Evolutionary conservation across 2,329 filamentous ascomycete genomes (phyloP).

Genomic region (Phyllachora maydis): DNA sequence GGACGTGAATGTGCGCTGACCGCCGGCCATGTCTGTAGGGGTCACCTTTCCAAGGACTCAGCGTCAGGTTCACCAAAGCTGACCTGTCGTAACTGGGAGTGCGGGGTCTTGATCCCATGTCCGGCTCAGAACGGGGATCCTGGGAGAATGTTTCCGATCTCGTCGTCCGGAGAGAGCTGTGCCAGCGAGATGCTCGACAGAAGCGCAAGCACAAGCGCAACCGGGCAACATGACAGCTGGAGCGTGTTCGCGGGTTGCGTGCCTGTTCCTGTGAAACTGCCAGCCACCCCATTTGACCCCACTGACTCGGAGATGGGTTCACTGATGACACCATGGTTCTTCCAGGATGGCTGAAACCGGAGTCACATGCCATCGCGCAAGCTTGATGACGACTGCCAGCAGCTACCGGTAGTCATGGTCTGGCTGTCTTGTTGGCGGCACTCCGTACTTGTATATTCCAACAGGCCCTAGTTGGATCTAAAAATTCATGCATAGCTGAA

Average conservation of each 20-base stretch:
- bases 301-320: neutral
- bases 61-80: slow-evolving; percentile 49
- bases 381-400: too few relatives aligned
- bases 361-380: too few relatives aligned
- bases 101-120: slow-evolving; percentile 64
- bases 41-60: slow-evolving; percentile 52
- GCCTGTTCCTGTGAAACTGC: slow-evolving; percentile 43
- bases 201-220: too few relatives aligned
- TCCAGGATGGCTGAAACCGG: too few relatives aligned
- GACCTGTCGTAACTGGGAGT: slow-evolving; percentile 87
- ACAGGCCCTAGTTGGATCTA: too few relatives aligned
- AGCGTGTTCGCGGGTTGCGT: slow-evolving; percentile 30
- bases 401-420: too few relatives aligned
- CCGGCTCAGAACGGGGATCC: slow-evolving; percentile 11
- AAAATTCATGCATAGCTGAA: too few relatives aligned
- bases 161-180: neutral
- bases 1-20: too few relatives aligned
- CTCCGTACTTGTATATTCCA: too few relatives aligned
- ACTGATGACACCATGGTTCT: slow-evolving; percentile 18
- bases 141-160: neutral
- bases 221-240: slow-evolving; percentile 4
- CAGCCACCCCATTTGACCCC: slow-evolving; percentile 24
- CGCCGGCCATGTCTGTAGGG: too few relatives aligned
- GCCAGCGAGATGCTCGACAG: neutral
- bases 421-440: too few relatives aligned